Evolutionary conservation across 169 alveolate species (phyloP).

Genomic region (Cryptosporidium andersoni): DNA sequence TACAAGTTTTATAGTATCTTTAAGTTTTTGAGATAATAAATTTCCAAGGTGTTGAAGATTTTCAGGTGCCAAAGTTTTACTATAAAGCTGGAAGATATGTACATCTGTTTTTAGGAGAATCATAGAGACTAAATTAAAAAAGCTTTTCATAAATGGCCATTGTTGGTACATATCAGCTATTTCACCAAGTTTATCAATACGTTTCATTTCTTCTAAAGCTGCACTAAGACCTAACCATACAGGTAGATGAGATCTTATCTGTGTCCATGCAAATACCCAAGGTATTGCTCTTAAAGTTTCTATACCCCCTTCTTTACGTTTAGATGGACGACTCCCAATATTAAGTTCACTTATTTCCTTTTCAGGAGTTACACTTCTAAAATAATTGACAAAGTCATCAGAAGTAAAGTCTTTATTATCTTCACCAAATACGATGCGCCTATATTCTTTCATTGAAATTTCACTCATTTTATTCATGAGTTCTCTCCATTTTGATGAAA

Average conservation of each 20-base stretch:
- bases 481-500: constrained; percentile 76
- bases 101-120: constrained; percentile 78
- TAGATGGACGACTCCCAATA: constrained; percentile 84
- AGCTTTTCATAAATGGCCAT: constrained; percentile 85
- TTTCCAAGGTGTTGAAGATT: constrained; percentile 44
- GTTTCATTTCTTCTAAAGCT: constrained; percentile 71
- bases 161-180: constrained; percentile 78
- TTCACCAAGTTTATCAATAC: constrained; percentile 61
- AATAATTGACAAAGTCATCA: constrained; percentile 80
- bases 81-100: constrained; percentile 73
- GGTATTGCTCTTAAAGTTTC: constrained; percentile 87
- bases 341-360: constrained; percentile 82
- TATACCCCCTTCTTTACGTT: constrained; percentile 82
- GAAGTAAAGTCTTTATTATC: constrained; percentile 79
- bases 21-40: constrained; percentile 32
- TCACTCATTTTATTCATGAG: constrained; percentile 81
- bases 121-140: constrained; percentile 82
- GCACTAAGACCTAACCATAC: constrained; percentile 85
- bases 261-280: constrained; percentile 89
- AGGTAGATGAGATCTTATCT: constrained; percentile 82
- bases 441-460: constrained; percentile 77
- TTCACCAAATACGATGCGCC: constrained; percentile 77
- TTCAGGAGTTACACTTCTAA: constrained; percentile 83
- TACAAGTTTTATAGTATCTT: constrained; percentile 53
- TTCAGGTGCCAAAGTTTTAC: constrained; percentile 39